Base-by-base conservation (phyloP, 1,284 basidiomycete genomes). In the Sanghuangporus weigelae region DNA sequence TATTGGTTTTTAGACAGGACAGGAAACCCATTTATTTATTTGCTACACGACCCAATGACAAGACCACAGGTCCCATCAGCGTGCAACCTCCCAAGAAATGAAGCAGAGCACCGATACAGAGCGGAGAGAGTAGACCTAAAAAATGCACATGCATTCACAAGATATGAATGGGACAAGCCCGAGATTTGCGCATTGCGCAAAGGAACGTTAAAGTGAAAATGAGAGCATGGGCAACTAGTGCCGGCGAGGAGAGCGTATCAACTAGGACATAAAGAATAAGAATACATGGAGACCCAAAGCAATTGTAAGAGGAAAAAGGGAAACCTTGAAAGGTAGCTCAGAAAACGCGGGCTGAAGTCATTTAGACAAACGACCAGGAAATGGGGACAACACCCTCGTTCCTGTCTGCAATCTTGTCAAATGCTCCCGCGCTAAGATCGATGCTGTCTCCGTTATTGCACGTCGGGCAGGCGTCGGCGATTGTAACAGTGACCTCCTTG, bases 391-490 rank as follows among this genome's bases (percentile, higher is more conserved):
- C 73, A 63, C 93, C 93, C 42, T 83, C 76, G 7, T 71, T 73
- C 60, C 81, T 72, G 61, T 73, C 69, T 40, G 83, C 87, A 62
- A 96, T 83, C 16, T 73, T 69, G 51, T 78, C 63, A 82, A 97
- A 97, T 31, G 92, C 87, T 57, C 71, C 85, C n/a, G 73, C 67
- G 12, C 92, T 94, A 64, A 97, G 82, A 73, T 98, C 95, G 71
- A 98, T 85, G 21, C 86, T 89, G 73, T 88, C 78, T 40, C 60
- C 59, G 66, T 81, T 82, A 0, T 69, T 40, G 79, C 95, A 98
- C 7, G 86, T 86, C n/a, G 93, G 93, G 82, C 95, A 96, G 26
- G 81, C 86, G 70, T 96, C 94, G 14, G 82, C 88, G 69, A 95
- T 80, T 23, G 78, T 81, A 63, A 87, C 93, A 2, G 74, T 79